Percentiles rank a stretch among this genome's conserved stretches.
phyloP scores from a whole-genome alignment of 352 stramenopile genomes.

The Blastocystis sp. region DNA sequence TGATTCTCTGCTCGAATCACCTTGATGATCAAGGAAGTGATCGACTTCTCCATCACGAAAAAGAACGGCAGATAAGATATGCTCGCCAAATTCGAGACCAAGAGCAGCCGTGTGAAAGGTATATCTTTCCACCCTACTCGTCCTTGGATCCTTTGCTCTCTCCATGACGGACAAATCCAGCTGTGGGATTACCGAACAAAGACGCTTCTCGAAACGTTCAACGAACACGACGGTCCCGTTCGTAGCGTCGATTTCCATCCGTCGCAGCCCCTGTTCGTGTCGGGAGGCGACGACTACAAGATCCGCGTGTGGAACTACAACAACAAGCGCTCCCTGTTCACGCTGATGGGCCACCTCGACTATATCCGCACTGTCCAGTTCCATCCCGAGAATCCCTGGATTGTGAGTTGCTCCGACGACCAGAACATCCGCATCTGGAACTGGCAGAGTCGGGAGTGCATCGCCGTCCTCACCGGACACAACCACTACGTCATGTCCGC shows the following conservation, averaged over 20 bases:
- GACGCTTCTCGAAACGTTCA: constrained; percentile 97
- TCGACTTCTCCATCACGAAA: neutral
- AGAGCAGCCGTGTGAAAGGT: constrained; percentile 98
- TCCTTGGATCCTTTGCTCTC: constrained; percentile 97
- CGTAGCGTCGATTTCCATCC: constrained; percentile 98
- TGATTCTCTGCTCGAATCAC: neutral
- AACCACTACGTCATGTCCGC: constrained; percentile 99
- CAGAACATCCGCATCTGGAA: constrained; percentile 99
- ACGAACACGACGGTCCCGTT: constrained; percentile 98
- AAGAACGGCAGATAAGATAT: constrained; percentile 78
- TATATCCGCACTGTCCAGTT: constrained; percentile 99
- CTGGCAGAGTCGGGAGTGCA: constrained; percentile 96
- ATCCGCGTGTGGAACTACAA: constrained; percentile 99
- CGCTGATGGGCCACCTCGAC: constrained; percentile 96
- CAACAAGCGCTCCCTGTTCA: constrained; percentile 96
- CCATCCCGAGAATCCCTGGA: constrained; percentile 98
- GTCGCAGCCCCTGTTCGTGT: constrained; percentile 95
- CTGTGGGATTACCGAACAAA: constrained; percentile 99
- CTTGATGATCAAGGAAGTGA: neutral
- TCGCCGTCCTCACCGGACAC: constrained; percentile 98
- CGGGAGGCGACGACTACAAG: constrained; percentile 99
- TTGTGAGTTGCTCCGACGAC: constrained; percentile 94
- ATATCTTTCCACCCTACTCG: constrained; percentile 93
- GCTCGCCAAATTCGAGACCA: constrained; percentile 99
- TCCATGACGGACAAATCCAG: constrained; percentile 95